Percentiles rank a stretch among this genome's conserved stretches.
Conservation (phyloP, 306 rosid genomes). For the Argentina anserina region DNA sequence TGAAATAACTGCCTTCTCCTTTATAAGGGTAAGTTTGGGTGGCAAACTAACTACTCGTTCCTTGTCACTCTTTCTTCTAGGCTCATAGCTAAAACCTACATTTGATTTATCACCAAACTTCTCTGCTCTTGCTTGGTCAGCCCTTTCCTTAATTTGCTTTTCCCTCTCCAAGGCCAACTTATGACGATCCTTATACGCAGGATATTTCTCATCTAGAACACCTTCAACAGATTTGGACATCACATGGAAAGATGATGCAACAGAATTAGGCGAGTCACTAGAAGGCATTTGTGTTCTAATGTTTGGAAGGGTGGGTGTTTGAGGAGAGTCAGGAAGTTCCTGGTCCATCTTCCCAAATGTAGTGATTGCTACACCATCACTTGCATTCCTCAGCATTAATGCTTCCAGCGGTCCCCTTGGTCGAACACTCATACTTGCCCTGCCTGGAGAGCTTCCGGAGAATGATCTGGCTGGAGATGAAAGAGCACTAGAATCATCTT, state of each 20-base stretch:
- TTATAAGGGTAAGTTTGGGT: conserved; percentile 59
- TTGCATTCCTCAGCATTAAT: conserved; percentile 76
- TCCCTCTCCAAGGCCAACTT: conserved; percentile 89
- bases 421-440: conserved; percentile 57
- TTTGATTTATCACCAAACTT: conserved; percentile 63
- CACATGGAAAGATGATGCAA: conserved; percentile 77
- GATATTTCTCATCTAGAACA: conserved; percentile 77
- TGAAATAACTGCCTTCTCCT: conserved; percentile 63
- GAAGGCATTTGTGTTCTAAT: conserved; percentile 51
- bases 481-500: conserved; percentile 64
- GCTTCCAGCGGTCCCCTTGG: conserved; percentile 76
- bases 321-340: conserved; percentile 58
- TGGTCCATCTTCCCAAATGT: conserved; percentile 66
- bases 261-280: conserved; percentile 57
- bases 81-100: conserved; percentile 28
- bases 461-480: conserved; percentile 66
- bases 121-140: conserved; percentile 74
- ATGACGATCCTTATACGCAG: conserved; percentile 88
- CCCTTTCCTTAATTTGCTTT: conserved; percentile 72
- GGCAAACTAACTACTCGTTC: conserved; percentile 55
- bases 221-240: conserved; percentile 94
- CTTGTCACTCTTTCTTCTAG: conserved; percentile 43
- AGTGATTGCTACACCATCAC: conserved; percentile 80
- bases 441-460: conserved; percentile 66
- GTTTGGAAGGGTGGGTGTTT: conserved; percentile 47